Conservation (phyloP, 2,329 filamentous ascomycete species). For the Penicillium italicum region DNA sequence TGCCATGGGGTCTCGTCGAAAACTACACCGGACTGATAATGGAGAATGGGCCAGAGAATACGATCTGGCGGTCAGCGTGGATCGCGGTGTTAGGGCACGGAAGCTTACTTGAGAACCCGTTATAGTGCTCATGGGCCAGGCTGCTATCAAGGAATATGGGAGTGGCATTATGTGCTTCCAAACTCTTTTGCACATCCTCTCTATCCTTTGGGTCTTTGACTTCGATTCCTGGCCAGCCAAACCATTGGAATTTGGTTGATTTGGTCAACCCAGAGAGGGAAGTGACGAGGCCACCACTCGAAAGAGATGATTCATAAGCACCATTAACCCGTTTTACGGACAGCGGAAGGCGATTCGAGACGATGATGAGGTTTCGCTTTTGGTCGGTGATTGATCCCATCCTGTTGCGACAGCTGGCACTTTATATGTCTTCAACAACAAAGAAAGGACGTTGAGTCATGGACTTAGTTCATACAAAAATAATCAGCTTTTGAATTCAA, state of each 20-base stretch:
- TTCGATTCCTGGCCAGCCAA: slow-evolving; percentile 89
- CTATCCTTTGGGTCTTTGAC: slow-evolving; percentile 71
- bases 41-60: slow-evolving; percentile 82
- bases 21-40: slow-evolving; percentile 11
- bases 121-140: slow-evolving; percentile 87
- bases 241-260: slow-evolving; percentile 89
- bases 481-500: neutral
- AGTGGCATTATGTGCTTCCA: slow-evolving; percentile 76
- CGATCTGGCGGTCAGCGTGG: slow-evolving; percentile 58
- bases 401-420: neutral
- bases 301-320: slow-evolving; percentile 80
- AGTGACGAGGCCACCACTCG: slow-evolving; percentile 86
- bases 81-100: neutral
- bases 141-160: slow-evolving; percentile 86
- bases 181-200: slow-evolving; percentile 62
- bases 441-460: neutral
- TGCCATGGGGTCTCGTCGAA: slow-evolving; percentile 55
- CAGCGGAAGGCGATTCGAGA: slow-evolving; percentile 88
- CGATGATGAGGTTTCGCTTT: slow-evolving; percentile 55
- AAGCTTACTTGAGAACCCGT: slow-evolving; percentile 82
- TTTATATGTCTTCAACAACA: neutral
- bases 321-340: slow-evolving; percentile 84
- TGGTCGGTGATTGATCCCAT: slow-evolving; percentile 6
- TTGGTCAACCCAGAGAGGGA: slow-evolving; percentile 84
- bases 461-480: neutral